phyloP scores from a whole-genome alignment of 1,284 basidiomycete species.

The Tilletia walkeri region DNA sequence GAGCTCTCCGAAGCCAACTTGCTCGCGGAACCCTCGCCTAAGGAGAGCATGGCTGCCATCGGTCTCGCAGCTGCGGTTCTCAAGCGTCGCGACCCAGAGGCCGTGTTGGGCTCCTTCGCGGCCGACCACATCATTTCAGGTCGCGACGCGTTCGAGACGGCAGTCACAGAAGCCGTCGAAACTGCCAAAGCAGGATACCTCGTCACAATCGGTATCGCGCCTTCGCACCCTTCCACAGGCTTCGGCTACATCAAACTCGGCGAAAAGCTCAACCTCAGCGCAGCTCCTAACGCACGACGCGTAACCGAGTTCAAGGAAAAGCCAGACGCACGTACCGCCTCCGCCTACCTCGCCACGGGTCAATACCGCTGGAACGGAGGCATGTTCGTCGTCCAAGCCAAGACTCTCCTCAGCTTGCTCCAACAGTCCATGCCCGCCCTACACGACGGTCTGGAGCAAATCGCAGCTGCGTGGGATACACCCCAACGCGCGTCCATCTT shows the following conservation, averaged over 20 bases:
- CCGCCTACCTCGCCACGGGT: constrained; percentile 51
- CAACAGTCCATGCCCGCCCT: constrained; percentile 46
- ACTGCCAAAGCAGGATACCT: constrained; percentile 52
- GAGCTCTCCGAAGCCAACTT: constrained; percentile 41
- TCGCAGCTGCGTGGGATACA: constrained; percentile 48
- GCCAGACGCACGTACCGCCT: constrained; percentile 54
- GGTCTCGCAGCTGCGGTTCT: constrained; percentile 54
- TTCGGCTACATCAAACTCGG: constrained; percentile 56
- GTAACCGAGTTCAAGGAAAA: constrained; percentile 56
- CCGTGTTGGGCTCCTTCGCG: constrained; percentile 53
- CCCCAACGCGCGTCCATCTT: constrained; percentile 27
- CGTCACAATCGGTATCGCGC: constrained; percentile 55
- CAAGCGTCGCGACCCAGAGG: constrained; percentile 47
- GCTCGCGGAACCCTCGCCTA: constrained; percentile 51
- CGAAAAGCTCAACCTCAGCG: constrained; percentile 33
- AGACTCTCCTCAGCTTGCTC: constrained; percentile 43
- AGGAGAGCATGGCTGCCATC: constrained; percentile 54
- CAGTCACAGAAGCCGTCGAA: constrained; percentile 52
- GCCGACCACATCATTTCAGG: constrained; percentile 55
- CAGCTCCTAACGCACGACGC: constrained; percentile 50
- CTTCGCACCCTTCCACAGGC: constrained; percentile 52
- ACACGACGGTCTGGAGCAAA: constrained; percentile 43
- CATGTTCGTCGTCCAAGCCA: constrained; percentile 55
- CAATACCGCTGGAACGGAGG: constrained; percentile 56
- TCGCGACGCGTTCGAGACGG: constrained; percentile 52